These are phyloP conservation scores for Endoconidiophora laricicola DNA, from an alignment of 2,329 filamentous ascomycete species.

Conservation along the genomic window DNA sequence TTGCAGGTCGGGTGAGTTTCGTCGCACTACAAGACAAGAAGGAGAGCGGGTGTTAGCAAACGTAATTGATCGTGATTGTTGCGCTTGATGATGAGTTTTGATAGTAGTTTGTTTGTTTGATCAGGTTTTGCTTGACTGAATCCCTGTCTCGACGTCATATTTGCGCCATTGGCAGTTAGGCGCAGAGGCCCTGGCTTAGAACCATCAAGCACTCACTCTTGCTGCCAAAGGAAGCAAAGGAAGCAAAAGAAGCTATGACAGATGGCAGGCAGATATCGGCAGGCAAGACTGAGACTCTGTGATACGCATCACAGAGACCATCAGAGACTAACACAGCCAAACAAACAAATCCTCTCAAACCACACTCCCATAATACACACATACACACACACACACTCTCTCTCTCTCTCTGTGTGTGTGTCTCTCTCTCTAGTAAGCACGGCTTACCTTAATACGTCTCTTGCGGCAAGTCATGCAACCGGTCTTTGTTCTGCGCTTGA, in stretches of 20 bases:
- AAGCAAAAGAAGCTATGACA: slow-evolving; percentile 3
- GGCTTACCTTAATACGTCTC: slow-evolving; percentile 40
- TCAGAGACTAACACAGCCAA: neutral
- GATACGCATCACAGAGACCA: slow-evolving; percentile 1
- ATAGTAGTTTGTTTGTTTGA: neutral
- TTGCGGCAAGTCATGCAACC: slow-evolving; percentile 47
- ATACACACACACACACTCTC: no score
- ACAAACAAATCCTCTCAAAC: neutral
- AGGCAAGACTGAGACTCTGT: neutral
- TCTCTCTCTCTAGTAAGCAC: no score
- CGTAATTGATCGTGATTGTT: neutral
- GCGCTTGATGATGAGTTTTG: neutral
- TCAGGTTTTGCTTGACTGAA: neutral
- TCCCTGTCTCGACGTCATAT: slow-evolving; percentile 1
- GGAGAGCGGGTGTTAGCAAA: no score
- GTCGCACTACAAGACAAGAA: slow-evolving; percentile 54
- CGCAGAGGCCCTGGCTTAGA: neutral
- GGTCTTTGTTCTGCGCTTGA: slow-evolving; percentile 45
- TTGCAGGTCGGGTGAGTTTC: slow-evolving; percentile 85
- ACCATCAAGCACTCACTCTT: neutral
- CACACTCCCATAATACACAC: no score
- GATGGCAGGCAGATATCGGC: neutral
- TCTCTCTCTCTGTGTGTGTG: no score
- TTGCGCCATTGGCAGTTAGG: slow-evolving; percentile 11
- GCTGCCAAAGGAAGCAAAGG: neutral